A percentile compares a stretch with the other conserved stretches of the same genome.
Evolutionary conservation across 169 alveolate species (phyloP).

Genomic region (Plasmodium yoelii): DNA sequence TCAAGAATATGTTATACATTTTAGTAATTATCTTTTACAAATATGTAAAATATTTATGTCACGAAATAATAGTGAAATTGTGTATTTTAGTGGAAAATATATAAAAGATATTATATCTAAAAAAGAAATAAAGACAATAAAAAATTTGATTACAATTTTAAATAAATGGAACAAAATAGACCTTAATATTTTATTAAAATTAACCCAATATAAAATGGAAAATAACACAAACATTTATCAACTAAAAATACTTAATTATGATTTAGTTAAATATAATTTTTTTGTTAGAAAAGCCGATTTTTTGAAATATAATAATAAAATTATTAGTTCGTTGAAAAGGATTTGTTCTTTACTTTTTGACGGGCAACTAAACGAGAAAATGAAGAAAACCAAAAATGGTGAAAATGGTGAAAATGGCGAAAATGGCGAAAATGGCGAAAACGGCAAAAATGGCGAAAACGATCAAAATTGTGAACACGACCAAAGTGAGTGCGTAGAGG

Average conservation of each 20-base stretch:
- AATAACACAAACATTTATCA: slow-evolving; percentile 7
- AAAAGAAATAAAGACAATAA: slow-evolving; percentile 3
- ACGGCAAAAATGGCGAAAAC: neutral
- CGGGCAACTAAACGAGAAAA: neutral
- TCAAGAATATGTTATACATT: slow-evolving; percentile 2
- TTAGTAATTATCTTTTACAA: slow-evolving; percentile 29
- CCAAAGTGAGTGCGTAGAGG: too few species aligned
- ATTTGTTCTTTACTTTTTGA: neutral
- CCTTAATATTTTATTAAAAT: slow-evolving; percentile 20
- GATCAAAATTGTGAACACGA: neutral
- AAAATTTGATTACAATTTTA: slow-evolving; percentile 16
- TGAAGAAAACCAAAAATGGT: neutral
- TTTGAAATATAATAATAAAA: slow-evolving; percentile 40
- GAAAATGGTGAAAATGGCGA: neutral
- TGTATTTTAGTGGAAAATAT: neutral
- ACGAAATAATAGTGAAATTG: neutral
- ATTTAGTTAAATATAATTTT: slow-evolving; percentile 30
- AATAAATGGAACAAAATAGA: slow-evolving; percentile 41
- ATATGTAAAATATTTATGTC: neutral
- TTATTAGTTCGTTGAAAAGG: slow-evolving; percentile 9
- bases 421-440: neutral
- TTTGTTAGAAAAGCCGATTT: slow-evolving; percentile 24
- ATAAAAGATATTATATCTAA: neutral
- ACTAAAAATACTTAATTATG: slow-evolving; percentile 17
- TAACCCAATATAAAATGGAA: neutral